Evolutionary conservation across 2,329 filamentous ascomycete genomes (phyloP).

Genomic region (Incumbomyces lentus): DNA sequence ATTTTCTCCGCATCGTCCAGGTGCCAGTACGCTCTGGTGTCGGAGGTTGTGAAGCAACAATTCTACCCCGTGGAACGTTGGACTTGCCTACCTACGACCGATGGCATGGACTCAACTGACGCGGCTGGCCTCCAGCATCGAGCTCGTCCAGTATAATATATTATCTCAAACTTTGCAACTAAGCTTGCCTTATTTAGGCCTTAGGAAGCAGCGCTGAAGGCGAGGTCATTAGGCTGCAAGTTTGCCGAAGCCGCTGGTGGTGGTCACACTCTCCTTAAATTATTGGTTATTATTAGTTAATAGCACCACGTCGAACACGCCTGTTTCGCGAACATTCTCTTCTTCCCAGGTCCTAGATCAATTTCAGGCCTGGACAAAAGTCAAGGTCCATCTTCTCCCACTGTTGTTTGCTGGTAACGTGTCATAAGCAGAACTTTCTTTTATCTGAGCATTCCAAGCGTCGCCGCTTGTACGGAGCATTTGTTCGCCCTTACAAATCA

Average conservation of each 20-base stretch:
- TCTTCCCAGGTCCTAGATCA: conserved; percentile 6
- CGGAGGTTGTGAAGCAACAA: too few relatives aligned
- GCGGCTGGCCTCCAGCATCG: too few relatives aligned
- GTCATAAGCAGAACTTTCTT: conserved; percentile 10
- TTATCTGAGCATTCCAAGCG: conserved; percentile 7
- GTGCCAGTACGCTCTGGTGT: background rate
- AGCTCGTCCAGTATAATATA: too few relatives aligned
- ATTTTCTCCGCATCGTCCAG: background rate
- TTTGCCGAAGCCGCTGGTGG: conserved; percentile 1
- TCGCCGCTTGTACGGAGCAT: background rate
- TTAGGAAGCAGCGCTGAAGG: too few relatives aligned
- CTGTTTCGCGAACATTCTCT: conserved; percentile 4
- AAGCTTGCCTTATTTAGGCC: too few relatives aligned
- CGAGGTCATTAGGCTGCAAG: background rate
- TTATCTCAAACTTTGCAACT: too few relatives aligned
- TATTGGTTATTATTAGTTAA: too few relatives aligned
- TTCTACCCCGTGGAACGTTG: too few relatives aligned
- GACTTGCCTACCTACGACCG: too few relatives aligned
- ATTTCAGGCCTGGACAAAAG: conserved; percentile 10
- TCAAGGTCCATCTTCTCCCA: conserved; percentile 4
- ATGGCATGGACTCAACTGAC: too few relatives aligned
- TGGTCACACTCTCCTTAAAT: conserved; percentile 2
- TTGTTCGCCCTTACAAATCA: conserved; percentile 3
- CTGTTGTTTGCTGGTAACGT: conserved; percentile 7
- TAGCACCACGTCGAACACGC: too few relatives aligned